phyloP scores from a whole-genome alignment of 2,329 filamentous ascomycete species.

The Pseudogymnoascus pannorum region DNA sequence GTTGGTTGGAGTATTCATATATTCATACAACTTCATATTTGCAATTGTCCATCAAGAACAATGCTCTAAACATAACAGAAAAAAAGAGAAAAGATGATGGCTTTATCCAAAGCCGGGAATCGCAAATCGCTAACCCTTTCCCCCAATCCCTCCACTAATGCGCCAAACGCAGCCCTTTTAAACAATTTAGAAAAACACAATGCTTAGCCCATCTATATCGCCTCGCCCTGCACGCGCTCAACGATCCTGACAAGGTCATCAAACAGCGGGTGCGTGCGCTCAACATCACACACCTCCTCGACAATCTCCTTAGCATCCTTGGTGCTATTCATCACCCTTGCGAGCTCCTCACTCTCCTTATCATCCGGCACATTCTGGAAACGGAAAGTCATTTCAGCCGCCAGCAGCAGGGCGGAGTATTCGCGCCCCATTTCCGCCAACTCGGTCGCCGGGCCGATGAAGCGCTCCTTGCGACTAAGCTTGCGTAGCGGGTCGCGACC shows the following conservation, averaged over 20 bases:
- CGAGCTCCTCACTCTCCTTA: constrained; percentile 79
- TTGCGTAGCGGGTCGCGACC: constrained; percentile 92
- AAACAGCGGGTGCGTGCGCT: constrained; percentile 70
- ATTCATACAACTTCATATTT: not conserved
- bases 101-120: not conserved
- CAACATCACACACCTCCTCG: constrained; percentile 72
- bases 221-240: constrained; percentile 64
- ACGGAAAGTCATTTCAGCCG: constrained; percentile 84
- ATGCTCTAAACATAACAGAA: not conserved
- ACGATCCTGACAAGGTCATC: constrained; percentile 69
- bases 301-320: constrained; percentile 70
- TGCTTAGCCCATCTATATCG: not conserved
- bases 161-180: not conserved
- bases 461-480: constrained; percentile 88
- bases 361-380: constrained; percentile 94
- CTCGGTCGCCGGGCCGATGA: constrained; percentile 85
- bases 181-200: too few species aligned
- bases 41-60: not conserved
- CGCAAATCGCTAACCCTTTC: not conserved
- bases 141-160: not conserved
- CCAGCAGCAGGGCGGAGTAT: constrained; percentile 67
- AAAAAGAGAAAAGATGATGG: not conserved
- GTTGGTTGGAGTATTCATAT: not conserved
- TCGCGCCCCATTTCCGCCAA: constrained; percentile 74
- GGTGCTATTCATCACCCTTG: constrained; percentile 59